Base-by-base conservation (phyloP, 2,329 filamentous ascomycete genomes). In the Calonectria pauciramosa region DNA sequence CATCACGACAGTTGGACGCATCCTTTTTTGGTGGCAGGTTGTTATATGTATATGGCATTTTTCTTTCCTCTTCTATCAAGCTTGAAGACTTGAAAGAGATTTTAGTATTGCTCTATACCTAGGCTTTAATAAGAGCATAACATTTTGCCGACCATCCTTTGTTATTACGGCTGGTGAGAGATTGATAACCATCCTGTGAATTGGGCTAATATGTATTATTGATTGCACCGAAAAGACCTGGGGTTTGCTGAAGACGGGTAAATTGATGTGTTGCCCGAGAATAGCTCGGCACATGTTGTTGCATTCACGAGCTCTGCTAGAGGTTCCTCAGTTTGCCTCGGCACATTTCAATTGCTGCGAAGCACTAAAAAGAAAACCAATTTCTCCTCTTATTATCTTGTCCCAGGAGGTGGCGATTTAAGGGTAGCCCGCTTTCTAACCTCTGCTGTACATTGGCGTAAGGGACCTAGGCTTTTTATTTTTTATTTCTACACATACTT, bases 81-180 rank as follows among this genome's bases (percentile, higher is more conserved):
- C 51, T 49, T 41, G 41, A 49, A 63, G 69, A 32, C 70, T 59
- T 67, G 51, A 59, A 51, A 59, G 69, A 60, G 68, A 23, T 68
- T 52, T 70, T 47, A 18, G 54, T 67, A 71, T 66, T 74, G 63
- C 72, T 47, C 71, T 63, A 73, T 71, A 77, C 71, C 60, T 64
- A 23, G 56, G 67, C 74, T 74, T 74, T 32, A 78, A 77, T 75
- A 64, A 64, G 68, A 76, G 68, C 52, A 28, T 71, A 47, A 76
- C 56, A 49, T 73, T 68, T 54, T 49, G 52, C 69, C 47, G 54
- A 32, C n/a, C 18, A 18, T 36, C 13, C 20, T 65, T 38, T 14
- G 20, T 6, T 44, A 14, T 13, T 34, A 10, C 30, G 13, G 34
- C 7, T 10, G 7, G 52, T 13, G 3, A 36, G 10, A 7, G 47